These are phyloP conservation scores for Heritiera fomes DNA, from an alignment of 345 rosid species.

Conservation along the genomic window DNA sequence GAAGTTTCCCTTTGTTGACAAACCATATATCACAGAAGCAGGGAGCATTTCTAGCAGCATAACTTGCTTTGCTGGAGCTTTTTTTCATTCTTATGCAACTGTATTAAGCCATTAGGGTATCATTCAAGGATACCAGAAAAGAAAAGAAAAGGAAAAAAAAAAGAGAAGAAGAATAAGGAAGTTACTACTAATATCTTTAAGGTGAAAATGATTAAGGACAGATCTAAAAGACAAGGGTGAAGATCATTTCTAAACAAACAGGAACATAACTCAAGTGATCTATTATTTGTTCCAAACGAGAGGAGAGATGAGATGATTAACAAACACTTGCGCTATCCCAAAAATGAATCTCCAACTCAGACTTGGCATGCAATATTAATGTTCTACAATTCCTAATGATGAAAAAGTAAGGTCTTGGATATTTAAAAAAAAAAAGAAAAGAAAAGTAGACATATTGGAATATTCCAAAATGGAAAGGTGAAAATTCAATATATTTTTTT, in stretches of 20 bases:
- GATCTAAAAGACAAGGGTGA: background rate
- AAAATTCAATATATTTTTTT: background rate
- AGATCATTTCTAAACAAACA: background rate
- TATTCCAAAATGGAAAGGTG: background rate
- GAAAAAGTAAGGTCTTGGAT: background rate
- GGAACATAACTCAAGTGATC: background rate
- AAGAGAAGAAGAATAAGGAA: too few relatives aligned
- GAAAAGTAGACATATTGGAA: background rate
- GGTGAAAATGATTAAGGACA: background rate
- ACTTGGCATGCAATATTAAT: background rate
- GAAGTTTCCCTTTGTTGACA: slow-evolving; percentile 58
- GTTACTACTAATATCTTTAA: background rate
- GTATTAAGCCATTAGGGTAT: slow-evolving; percentile 24
- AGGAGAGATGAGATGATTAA: background rate
- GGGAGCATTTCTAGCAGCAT: slow-evolving; percentile 52
- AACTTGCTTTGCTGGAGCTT: slow-evolving; percentile 50
- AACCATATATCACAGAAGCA: slow-evolving; percentile 62
- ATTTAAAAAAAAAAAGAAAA: background rate
- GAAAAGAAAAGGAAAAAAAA: too few relatives aligned
- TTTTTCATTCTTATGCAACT: slow-evolving; percentile 59
- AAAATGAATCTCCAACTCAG: background rate
- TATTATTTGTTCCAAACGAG: background rate
- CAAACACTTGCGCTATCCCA: background rate
- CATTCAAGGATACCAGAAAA: background rate
- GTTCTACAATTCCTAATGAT: too few relatives aligned